A percentile compares a stretch with the other conserved stretches of the same genome.
Conservation (phyloP, 2,329 filamentous ascomycete genomes). For the Fusarium sp. region DNA sequence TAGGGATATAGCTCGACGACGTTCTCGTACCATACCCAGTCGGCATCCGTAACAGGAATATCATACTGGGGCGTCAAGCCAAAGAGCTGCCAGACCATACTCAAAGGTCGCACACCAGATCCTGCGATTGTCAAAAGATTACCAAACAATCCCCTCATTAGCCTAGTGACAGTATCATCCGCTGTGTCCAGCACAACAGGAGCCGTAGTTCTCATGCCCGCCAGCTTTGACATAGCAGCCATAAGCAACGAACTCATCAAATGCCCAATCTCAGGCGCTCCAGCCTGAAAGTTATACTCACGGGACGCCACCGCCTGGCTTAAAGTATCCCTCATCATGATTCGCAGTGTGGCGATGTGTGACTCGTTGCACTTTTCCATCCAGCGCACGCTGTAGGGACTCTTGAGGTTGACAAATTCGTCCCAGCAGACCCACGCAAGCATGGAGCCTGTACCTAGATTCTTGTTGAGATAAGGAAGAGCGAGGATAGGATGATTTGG, state of each 20-base stretch:
- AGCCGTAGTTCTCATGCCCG: constrained; percentile 3
- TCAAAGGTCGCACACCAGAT: constrained; percentile 6
- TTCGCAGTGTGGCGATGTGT: constrained; percentile 5
- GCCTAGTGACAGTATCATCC: constrained; percentile 6
- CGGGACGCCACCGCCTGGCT: constrained; percentile 5
- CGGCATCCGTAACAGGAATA: not conserved
- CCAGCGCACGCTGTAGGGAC: constrained; percentile 14
- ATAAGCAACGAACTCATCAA: constrained; percentile 26
- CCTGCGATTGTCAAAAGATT: constrained; percentile 27
- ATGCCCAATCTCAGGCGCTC: constrained; percentile 1
- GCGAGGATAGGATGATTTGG: constrained; percentile 10
- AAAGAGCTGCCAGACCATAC: constrained; percentile 28
- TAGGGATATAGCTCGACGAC: constrained; percentile 23
- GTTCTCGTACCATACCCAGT: constrained; percentile 28
- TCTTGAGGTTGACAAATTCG: constrained; percentile 23
- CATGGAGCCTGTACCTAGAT: constrained; percentile 12
- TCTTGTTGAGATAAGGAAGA: constrained; percentile 16
- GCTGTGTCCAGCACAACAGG: constrained; percentile 11
- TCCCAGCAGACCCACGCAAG: constrained; percentile 30
- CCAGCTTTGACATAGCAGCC: constrained; percentile 24
- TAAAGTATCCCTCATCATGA: constrained; percentile 23
- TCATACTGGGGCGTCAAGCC: constrained; percentile 5
- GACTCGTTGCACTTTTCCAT: constrained; percentile 32
- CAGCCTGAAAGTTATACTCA: not conserved
- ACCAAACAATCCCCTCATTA: constrained; percentile 21